Conservation (phyloP, 768 basidiomycete genomes). For the Aureoboletus auriporus region DNA sequence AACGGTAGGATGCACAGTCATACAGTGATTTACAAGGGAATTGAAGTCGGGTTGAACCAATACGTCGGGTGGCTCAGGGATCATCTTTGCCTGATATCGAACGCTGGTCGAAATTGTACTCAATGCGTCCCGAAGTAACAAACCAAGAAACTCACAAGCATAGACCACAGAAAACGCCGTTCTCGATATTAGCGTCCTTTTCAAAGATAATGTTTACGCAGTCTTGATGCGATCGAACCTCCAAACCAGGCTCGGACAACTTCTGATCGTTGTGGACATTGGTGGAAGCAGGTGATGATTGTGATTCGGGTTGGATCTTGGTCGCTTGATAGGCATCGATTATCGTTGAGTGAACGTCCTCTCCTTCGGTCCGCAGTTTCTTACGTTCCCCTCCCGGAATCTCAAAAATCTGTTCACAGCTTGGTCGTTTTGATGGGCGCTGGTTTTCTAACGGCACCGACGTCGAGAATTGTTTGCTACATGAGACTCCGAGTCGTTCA, state of each 20-base stretch:
- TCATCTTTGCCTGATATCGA: conserved; percentile 25
- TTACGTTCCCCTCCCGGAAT: conserved; percentile 14
- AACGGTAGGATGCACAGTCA: conserved; percentile 42
- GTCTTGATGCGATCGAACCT: conserved; percentile 39
- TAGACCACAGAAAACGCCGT: conserved; percentile 39
- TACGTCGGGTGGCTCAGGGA: conserved; percentile 28
- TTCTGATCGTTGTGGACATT: conserved; percentile 1
- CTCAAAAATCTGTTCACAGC: conserved; percentile 3
- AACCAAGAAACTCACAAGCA: conserved; percentile 44
- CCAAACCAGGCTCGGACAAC: neutral
- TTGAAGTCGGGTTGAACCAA: conserved; percentile 31
- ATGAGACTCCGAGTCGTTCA: neutral
- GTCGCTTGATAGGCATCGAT: neutral
- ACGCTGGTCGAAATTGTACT: conserved; percentile 13
- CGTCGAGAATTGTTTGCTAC: neutral
- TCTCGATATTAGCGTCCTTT: conserved; percentile 26
- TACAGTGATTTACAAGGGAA: conserved; percentile 46
- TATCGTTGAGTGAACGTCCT: neutral
- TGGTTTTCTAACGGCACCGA: neutral
- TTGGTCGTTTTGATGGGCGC: conserved; percentile 17
- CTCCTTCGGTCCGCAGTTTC: conserved; percentile 17
- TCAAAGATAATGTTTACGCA: conserved; percentile 38
- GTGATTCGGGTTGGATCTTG: neutral
- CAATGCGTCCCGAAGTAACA: neutral
- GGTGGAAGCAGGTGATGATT: neutral